phyloP scores from a whole-genome alignment of 2,329 filamentous ascomycete species.

The Xylogone sp. region DNA sequence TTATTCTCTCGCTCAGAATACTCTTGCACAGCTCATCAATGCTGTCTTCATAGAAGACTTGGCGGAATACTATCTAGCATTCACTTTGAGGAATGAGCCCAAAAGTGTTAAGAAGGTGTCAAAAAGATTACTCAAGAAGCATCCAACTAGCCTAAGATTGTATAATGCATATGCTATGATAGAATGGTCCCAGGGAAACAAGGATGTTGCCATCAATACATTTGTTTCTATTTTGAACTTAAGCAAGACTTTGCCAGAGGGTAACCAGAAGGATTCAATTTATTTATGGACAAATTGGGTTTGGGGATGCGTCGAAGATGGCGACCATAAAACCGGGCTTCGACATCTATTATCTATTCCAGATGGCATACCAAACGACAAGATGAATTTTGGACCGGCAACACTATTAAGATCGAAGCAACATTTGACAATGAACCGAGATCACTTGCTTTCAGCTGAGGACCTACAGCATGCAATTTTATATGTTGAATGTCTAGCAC shows the following conservation, averaged over 20 bases:
- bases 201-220: conserved; percentile 57
- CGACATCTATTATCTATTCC: conserved; percentile 36
- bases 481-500: conserved; percentile 57
- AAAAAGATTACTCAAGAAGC: conserved; percentile 68
- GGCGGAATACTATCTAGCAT: conserved; percentile 66
- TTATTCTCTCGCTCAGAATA: conserved; percentile 43
- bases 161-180: conserved; percentile 79
- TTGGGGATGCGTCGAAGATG: conserved; percentile 21
- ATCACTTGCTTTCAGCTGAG: conserved; percentile 51
- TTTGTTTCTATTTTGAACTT: conserved; percentile 64
- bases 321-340: conserved; percentile 27
- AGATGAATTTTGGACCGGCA: conserved; percentile 18
- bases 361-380: conserved; percentile 27
- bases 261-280: conserved; percentile 27
- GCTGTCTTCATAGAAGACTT: conserved; percentile 45
- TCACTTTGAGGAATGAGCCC: conserved; percentile 56
- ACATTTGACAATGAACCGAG: conserved; percentile 48
- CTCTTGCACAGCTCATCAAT: conserved; percentile 54
- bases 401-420: conserved; percentile 50
- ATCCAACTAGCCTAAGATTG: conserved; percentile 58
- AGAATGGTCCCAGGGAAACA: conserved; percentile 57
- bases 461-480: conserved; percentile 45
- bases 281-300: conserved; percentile 25
- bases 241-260: conserved; percentile 35
- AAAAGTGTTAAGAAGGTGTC: conserved; percentile 62